Evolutionary conservation across 2,329 filamentous ascomycete genomes (phyloP).

Genomic region (Chaetomium sp.): DNA sequence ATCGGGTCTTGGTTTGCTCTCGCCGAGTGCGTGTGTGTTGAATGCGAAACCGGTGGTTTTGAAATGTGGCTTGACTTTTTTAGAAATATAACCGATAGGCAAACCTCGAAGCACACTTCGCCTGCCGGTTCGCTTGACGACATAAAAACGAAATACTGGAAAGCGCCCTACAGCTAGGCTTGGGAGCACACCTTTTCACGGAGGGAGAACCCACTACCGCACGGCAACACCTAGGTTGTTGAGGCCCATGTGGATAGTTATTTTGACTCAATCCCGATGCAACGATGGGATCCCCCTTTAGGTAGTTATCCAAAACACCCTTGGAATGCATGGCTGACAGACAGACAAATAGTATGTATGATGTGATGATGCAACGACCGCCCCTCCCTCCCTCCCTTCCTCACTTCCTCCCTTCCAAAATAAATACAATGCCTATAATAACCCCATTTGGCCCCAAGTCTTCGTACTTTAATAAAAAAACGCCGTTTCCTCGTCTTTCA

Average conservation of each 20-base stretch:
- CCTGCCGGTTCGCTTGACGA: too few species aligned
- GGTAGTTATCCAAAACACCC: not conserved
- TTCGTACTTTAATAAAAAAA: not conserved
- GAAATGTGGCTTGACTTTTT: too few species aligned
- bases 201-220: not conserved
- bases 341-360: not conserved
- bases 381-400: too few species aligned
- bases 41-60: not conserved
- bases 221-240: not conserved
- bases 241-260: not conserved
- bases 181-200: too few species aligned
- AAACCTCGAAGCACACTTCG: not conserved
- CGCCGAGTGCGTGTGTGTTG: not conserved
- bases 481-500: not conserved
- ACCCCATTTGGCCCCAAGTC: not conserved
- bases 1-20: not conserved
- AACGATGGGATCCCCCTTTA: not conserved
- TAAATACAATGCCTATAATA: conserved; percentile 1
- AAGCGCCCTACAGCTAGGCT: too few species aligned
- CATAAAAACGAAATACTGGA: too few species aligned
- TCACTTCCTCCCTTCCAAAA: not conserved
- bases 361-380: not conserved
- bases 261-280: not conserved
- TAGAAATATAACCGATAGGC: too few species aligned
- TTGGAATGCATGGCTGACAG: not conserved